Evolutionary conservation across 768 basidiomycete genomes (phyloP), one percentile per base, ranked within the genome.

Genomic region (Nidularia pulvinata): DNA sequence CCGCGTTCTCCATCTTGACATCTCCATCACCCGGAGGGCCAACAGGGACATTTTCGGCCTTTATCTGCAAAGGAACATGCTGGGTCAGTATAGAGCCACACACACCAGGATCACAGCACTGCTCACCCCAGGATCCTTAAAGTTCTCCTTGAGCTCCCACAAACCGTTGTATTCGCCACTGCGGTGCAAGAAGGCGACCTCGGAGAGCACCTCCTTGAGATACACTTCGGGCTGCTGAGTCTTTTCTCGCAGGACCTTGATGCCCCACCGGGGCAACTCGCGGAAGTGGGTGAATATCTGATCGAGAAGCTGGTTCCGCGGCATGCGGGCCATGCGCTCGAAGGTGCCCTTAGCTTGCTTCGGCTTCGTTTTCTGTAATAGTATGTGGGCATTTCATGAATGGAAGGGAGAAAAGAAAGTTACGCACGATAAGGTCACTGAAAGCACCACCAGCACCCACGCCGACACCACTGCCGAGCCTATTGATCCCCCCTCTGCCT

Each of bases 301-400:
- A 67, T 97, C 93, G 67, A 93, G 78, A 6, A 97, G 81, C 64
- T 95, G 89, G 71, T 93, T 89, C 51, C 88, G 80, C 5, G 93
- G 92, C 71, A 97, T 86, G 65, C 95, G 91, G n/a, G 90, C 88
- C 83, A 91, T 89, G 59, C 91, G 89, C 69, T 95, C 92, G 72
- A 89, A 89, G 11, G 81, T 74, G 32, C 88, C 88, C 59, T 91
- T 90, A 14, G 77, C 67, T 1, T 74, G 78, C 65, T 88, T 91
- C 37, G 73, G 80, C 69, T 87, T 91, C 13, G 83, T 76, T 79
- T 82, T 83, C 88, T 87, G 57, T 10, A 55, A 57, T 42, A 22
- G 43, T 6, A 39, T 48, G 47, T 55, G 13, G 65, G 55, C 56
- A 19, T 33, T 39, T 9, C 6, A 55, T 32, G 45, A 4, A 25